phyloP scores from a whole-genome alignment of 495 filamentous ascomycete species.

The Umbilicaria muhlenbergii region DNA sequence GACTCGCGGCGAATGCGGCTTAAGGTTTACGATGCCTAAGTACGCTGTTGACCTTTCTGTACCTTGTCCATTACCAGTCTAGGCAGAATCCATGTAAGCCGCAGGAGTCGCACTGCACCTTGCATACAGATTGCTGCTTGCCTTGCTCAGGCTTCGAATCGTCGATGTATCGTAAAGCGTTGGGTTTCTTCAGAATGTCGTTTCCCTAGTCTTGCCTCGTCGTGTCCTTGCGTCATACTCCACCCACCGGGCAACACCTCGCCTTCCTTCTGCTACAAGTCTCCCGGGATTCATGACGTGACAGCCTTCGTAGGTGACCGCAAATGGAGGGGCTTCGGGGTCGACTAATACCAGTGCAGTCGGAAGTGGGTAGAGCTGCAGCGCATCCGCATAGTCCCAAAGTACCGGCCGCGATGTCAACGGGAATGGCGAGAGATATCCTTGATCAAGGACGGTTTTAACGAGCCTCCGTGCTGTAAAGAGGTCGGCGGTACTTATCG shows the following conservation, averaged over 20 bases:
- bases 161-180: too few relatives aligned
- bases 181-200: conserved; percentile 14
- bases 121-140: too few relatives aligned
- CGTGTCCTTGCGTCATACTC: conserved; percentile 61
- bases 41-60: too few relatives aligned
- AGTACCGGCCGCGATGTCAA: conserved; percentile 58
- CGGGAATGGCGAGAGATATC: conserved; percentile 73
- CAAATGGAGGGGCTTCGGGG: conserved; percentile 61
- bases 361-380: conserved; percentile 78
- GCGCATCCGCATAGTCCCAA: conserved; percentile 65
- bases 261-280: conserved; percentile 45
- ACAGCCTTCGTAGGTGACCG: conserved; percentile 83
- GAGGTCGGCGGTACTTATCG: conserved; percentile 30
- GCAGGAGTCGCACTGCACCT: too few relatives aligned
- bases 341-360: conserved; percentile 72
- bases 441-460: conserved; percentile 89
- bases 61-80: too few relatives aligned
- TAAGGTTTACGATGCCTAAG: too few relatives aligned
- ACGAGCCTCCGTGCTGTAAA: conserved; percentile 63
- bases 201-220: conserved; percentile 35
- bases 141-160: too few relatives aligned
- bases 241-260: conserved; percentile 59
- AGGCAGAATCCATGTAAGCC: too few relatives aligned
- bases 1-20: too few relatives aligned
- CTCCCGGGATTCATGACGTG: conserved; percentile 89